Base-by-base conservation (phyloP, 805 yeast species). In the Aciculoconidium aculeatum region DNA sequence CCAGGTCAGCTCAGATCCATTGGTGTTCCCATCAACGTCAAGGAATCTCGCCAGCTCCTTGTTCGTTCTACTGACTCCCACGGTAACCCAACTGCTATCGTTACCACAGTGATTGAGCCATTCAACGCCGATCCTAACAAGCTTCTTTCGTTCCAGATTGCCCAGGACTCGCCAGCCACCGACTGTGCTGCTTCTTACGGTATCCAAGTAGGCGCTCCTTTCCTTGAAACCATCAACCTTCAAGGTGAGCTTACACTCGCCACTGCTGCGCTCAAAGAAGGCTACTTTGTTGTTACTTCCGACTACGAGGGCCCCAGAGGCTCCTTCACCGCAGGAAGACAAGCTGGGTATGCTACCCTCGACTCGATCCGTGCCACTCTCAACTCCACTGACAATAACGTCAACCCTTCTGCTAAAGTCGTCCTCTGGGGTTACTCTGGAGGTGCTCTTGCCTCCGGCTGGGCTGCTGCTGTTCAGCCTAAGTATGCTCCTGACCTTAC, bases 391-490 rank as follows among this genome's bases (percentile, higher is more conserved):
- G 32, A 44, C 15, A 37, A 34, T 3, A 31, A 41, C 12, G 20
- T 31, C 13, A 23, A 31, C 8, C 16, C 39, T 5, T 39, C 43
- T 22, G 51, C 61, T 3, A 29, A 36, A 10, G 35, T 40, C 6
- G 38, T 32, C 5, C 20, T 60, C 25, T 55, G 58, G 59, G 67
- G 67, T 0, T 61, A 53, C 28, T 54, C 62, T 2, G 67, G 67
- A 8, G 66, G 64, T 5, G 43, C 61, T 0, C 34, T 58, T 17
- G 61, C 66, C 8, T 30, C 55, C 9, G 51, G 55, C 3, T 60
- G 66, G 66, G 64, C 62, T 10, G 54, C 59, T 2, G 44, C 52
- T 6, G 37, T 57, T 13, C 62, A 55, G 33, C 63, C 64, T 7
- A 27, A 36, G 2, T 60, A 60, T 34, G 65, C 65, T 2, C 56